Percentiles rank a stretch among this genome's conserved stretches.
phyloP scores from a whole-genome alignment of 257 asterid genomes.

The Verbena officinalis region DNA sequence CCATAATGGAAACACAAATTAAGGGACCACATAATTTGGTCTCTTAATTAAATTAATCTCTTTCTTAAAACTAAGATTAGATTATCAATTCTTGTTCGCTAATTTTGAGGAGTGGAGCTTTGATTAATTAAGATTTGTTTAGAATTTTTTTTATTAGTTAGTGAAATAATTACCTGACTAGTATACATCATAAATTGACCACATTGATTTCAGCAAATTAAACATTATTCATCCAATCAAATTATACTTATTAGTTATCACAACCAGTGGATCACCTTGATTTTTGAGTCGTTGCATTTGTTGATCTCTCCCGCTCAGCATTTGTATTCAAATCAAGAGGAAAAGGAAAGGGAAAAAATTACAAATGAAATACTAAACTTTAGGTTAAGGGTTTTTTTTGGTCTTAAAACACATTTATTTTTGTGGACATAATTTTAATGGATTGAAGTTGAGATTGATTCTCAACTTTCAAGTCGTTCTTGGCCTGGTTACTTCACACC shows the following conservation, averaged over 20 bases:
- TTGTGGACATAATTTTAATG: too few relatives aligned
- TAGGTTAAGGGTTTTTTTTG: too few relatives aligned
- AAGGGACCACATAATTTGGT: slow-evolving; percentile 83
- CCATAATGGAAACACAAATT: slow-evolving; percentile 52
- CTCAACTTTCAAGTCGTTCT: too few relatives aligned
- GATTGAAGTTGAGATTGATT: too few relatives aligned
- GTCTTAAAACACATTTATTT: too few relatives aligned
- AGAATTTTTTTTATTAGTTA: neutral
- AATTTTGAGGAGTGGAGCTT: slow-evolving; percentile 37
- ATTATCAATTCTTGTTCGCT: slow-evolving; percentile 7
- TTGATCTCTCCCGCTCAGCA: too few relatives aligned
- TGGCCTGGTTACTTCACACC: too few relatives aligned
- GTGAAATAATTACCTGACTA: neutral
- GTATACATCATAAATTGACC: slow-evolving; percentile 29
- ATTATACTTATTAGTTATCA: slow-evolving; percentile 7
- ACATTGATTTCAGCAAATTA: slow-evolving; percentile 37
- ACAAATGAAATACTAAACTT: too few relatives aligned
- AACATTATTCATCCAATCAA: slow-evolving; percentile 11
- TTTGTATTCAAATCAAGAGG: too few relatives aligned
- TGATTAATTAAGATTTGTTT: slow-evolving; percentile 2
- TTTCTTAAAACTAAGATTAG: neutral
- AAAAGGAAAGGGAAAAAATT: too few relatives aligned
- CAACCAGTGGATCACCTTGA: neutral
- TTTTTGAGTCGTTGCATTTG: neutral
- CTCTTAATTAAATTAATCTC: slow-evolving; percentile 36